Evolutionary conservation across 2,329 filamentous ascomycete species (phyloP).

Genomic region (Neofusicoccum cordaticola): DNA sequence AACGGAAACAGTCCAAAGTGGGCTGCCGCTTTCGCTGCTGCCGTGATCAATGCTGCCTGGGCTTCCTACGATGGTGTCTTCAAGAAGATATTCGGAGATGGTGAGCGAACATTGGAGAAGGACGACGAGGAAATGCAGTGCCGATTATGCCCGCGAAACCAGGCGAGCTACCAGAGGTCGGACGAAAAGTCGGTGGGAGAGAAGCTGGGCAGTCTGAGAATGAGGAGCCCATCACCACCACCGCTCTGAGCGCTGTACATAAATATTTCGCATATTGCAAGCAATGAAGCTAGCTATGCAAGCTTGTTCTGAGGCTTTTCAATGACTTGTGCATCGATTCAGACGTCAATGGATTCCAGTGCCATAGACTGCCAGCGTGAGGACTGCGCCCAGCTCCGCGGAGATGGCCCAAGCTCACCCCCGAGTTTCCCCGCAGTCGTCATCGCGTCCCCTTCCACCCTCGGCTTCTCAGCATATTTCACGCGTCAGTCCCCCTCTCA

Average conservation of each 20-base stretch:
- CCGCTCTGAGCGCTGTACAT: no score
- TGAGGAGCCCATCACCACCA: no score
- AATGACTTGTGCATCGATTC: no score
- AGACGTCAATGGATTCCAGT: no score
- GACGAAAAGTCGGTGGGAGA: no score
- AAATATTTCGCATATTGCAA: no score
- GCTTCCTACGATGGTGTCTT: constrained; percentile 62
- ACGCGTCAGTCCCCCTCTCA: not conserved
- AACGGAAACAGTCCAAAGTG: constrained; percentile 67
- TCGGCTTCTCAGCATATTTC: not conserved
- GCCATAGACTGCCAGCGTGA: no score
- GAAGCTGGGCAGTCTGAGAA: no score
- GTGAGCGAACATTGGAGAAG: constrained; percentile 61
- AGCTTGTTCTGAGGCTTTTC: no score
- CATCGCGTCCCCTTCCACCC: not conserved
- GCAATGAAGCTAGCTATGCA: no score
- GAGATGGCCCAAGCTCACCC: not conserved
- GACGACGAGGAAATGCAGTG: constrained; percentile 15
- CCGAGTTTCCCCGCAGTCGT: not conserved
- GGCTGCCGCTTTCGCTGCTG: constrained; percentile 54
- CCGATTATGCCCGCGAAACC: not conserved
- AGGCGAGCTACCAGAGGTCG: no score
- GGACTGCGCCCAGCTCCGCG: not conserved
- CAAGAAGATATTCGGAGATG: constrained; percentile 75
- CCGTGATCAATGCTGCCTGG: constrained; percentile 61